Evolutionary conservation across 805 yeast species (phyloP), one percentile per base, ranked within the genome.

Genomic region (Kodamaea hsintzibuensis): DNA sequence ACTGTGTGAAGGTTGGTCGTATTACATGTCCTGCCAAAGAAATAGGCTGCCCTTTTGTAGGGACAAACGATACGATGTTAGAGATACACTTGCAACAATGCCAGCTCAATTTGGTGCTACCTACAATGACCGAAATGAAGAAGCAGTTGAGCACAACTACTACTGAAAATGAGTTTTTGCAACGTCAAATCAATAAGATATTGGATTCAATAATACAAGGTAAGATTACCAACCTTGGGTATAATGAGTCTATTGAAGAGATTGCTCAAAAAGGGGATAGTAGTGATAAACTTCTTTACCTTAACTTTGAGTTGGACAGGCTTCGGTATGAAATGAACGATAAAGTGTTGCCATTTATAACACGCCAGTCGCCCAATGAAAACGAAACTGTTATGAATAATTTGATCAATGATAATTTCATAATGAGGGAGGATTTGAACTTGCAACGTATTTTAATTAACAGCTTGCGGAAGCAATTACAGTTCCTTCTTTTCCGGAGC

Each of bases 41-140:
- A 27, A 77, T 73, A 49, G 86, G 86, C 1, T 82, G 86, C 56
- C 71, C 67, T 30, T 82, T 84, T 82, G 59, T 67, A 1, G 79
- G 78, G 0, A 62, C 61, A 35, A 73, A 62, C 42, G 66, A 67
- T 37, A 69, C 77, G 1, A 59, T 75, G 7, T 55, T 74, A 43
- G 79, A 74, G 49, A 67, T 70, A 17, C 79, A 74, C 52, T 25
- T 67, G 8, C 65, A 62, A 17, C 65, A 65, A 49, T 74, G 79
- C 55, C 72, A 65, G 33, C 57, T 74, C 27, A 62, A 64, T 52
- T 62, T 59, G 37, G 55, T 74, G 14, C 52, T 71, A 8, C 78
- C 78, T 0, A 61, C 57, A 35, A 56, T 65, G 47, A 55, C 63
- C 5, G 52, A 46, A 10, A 56, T 72, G 55, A 61, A 60, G 45